Conservation (phyloP, 768 basidiomycete genomes). For the Brasilioporus rufonigricans region DNA sequence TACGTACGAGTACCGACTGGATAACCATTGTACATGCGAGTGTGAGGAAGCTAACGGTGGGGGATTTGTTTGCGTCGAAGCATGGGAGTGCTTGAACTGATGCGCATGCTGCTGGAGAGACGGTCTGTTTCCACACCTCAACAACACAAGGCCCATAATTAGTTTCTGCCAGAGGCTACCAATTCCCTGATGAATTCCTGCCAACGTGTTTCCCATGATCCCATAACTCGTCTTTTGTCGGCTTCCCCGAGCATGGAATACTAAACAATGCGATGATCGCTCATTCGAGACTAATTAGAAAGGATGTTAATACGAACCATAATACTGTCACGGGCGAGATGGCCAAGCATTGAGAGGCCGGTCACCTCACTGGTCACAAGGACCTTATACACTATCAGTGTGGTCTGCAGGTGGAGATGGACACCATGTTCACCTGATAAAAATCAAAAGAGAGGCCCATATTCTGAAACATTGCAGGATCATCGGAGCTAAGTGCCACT, state of each 20-base stretch:
- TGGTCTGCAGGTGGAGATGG: neutral
- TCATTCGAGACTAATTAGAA: neutral
- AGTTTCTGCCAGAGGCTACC: neutral
- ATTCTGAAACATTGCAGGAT: slow-evolving; percentile 75
- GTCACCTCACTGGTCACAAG: slow-evolving; percentile 67
- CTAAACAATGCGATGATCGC: neutral
- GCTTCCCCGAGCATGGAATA: slow-evolving; percentile 47
- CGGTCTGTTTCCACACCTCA: neutral
- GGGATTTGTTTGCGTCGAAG: too few species aligned
- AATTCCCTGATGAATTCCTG: neutral
- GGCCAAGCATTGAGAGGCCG: slow-evolving; percentile 60
- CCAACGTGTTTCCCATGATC: slow-evolving; percentile 52
- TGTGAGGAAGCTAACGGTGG: too few species aligned
- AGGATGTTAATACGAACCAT: slow-evolving; percentile 23
- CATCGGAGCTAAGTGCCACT: slow-evolving; percentile 70
- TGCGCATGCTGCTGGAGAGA: too few species aligned
- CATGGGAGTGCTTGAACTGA: too few species aligned
- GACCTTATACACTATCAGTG: slow-evolving; percentile 39
- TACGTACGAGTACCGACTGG: too few species aligned
- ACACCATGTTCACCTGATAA: slow-evolving; percentile 51
- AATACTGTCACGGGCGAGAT: slow-evolving; percentile 72
- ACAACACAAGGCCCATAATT: neutral
- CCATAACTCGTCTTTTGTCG: slow-evolving; percentile 45
- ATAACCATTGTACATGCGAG: too few species aligned
- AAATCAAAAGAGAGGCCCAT: slow-evolving; percentile 78